Evolutionary conservation across 352 stramenopile species (phyloP).

Genomic region (Pythium utonaiense): DNA sequence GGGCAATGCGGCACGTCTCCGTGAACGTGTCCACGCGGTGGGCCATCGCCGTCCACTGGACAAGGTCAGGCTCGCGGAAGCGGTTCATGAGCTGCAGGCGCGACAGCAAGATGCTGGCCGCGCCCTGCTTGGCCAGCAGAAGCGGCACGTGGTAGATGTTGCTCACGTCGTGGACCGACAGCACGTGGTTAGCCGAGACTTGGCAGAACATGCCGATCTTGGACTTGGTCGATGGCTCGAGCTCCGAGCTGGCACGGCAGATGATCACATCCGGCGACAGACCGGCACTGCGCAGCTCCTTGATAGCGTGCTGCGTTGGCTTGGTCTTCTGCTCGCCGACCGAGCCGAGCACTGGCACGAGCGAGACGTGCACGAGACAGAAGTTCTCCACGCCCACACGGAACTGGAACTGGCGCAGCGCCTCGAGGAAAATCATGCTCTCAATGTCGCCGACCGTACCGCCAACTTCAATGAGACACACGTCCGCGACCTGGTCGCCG

Average conservation of each 20-base stretch:
- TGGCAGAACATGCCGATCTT: conserved; percentile 99
- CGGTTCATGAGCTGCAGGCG: conserved; percentile 91
- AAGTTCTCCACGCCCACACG: conserved; percentile 97
- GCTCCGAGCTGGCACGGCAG: conserved; percentile 90
- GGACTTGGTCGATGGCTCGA: conserved; percentile 90
- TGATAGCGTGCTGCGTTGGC: conserved; percentile 99
- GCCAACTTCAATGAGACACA: conserved; percentile 99
- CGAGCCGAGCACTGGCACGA: conserved; percentile 98
- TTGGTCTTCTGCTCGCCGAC: conserved; percentile 99
- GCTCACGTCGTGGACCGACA: conserved; percentile 98
- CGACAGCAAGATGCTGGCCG: conserved; percentile 92
- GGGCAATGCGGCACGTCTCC: conserved; percentile 93
- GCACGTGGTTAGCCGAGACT: conserved; percentile 91
- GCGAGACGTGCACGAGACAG: conserved; percentile 98
- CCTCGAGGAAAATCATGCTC: conserved; percentile 99
- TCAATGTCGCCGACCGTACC: conserved; percentile 99
- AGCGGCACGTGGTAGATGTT: conserved; percentile 99
- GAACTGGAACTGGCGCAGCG: conserved; percentile 99
- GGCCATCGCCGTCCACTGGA: conserved; percentile 89
- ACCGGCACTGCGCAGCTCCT: conserved; percentile 95
- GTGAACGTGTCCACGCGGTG: conserved; percentile 91
- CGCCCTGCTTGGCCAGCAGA: conserved; percentile 95
- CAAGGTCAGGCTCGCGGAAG: conserved; percentile 75
- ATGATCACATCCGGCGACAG: conserved; percentile 97
- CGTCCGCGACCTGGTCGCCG: conserved; percentile 79